Conservation (phyloP, 768 basidiomycete genomes). For the Asterophora lycoperdoides region DNA sequence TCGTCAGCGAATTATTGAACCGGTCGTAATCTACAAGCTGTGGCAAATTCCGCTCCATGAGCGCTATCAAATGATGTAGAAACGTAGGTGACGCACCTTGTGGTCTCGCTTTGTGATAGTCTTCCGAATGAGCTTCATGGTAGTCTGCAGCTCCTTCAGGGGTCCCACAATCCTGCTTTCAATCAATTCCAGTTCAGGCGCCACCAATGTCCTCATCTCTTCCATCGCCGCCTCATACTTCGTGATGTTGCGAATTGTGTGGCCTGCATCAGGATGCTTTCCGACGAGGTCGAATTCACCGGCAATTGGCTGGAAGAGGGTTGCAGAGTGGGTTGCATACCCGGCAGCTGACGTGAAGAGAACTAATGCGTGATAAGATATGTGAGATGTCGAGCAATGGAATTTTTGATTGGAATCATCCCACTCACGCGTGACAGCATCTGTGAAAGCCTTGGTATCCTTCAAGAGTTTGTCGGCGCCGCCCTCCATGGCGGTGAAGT, state of each 20-base stretch:
- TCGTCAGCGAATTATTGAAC: slow-evolving; percentile 91
- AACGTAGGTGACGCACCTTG: slow-evolving; percentile 53
- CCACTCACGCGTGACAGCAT: slow-evolving; percentile 68
- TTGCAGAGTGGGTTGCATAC: slow-evolving; percentile 59
- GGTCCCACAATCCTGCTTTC: slow-evolving; percentile 82
- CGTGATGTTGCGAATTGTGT: slow-evolving; percentile 75
- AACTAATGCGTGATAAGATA: slow-evolving; percentile 31
- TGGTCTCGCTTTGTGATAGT: slow-evolving; percentile 95
- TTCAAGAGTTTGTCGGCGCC: slow-evolving; percentile 89
- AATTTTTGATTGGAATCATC: neutral
- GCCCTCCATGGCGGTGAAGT: slow-evolving; percentile 73
- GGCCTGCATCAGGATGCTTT: slow-evolving; percentile 72
- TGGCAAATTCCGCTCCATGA: neutral
- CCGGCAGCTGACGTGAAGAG: slow-evolving; percentile 64
- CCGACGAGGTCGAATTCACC: slow-evolving; percentile 77
- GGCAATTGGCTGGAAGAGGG: slow-evolving; percentile 59
- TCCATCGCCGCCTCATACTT: slow-evolving; percentile 72
- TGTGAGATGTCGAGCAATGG: neutral
- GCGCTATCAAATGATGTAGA: neutral
- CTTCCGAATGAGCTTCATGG: slow-evolving; percentile 89
- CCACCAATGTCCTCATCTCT: slow-evolving; percentile 72
- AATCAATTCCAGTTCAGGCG: slow-evolving; percentile 93
- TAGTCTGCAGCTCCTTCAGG: slow-evolving; percentile 80
- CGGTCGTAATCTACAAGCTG: slow-evolving; percentile 93
- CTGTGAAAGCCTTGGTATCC: slow-evolving; percentile 84